These are phyloP conservation scores for Bacterosira constricta DNA, from an alignment of 108 stramenopile species.

Conservation along the genomic window DNA sequence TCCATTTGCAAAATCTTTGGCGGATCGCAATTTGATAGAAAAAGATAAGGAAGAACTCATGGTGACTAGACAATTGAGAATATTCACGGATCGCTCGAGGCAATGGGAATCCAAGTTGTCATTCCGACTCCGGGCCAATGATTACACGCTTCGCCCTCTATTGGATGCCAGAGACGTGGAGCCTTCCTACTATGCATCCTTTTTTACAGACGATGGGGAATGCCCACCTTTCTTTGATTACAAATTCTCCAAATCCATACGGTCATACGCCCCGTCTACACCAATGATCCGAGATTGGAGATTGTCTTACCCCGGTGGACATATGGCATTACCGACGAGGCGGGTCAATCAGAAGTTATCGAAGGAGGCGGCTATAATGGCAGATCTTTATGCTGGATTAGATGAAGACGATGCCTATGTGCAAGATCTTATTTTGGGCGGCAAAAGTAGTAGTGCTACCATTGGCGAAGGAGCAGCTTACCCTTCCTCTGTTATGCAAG, in stretches of 20 bases:
- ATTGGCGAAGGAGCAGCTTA: conserved; percentile 19
- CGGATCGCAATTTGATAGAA: conserved; percentile 39
- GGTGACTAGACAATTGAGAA: conserved; percentile 52
- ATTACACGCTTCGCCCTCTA: conserved; percentile 46
- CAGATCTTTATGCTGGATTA: conserved; percentile 51
- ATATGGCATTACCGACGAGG: not conserved
- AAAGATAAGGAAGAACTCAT: conserved; percentile 41
- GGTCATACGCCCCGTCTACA: conserved; percentile 60
- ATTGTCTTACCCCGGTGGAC: conserved; percentile 17
- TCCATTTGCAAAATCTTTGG: conserved; percentile 64
- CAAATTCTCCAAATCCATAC: conserved; percentile 36
- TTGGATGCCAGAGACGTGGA: conserved; percentile 65
- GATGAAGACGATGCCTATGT: conserved; percentile 44
- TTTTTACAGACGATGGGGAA: conserved; percentile 34
- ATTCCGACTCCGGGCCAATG: conserved; percentile 46
- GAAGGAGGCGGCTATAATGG: conserved; percentile 43
- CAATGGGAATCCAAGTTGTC: conserved; percentile 78
- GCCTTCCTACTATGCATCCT: conserved; percentile 51
- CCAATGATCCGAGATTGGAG: conserved; percentile 57
- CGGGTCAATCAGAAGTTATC: conserved; percentile 15
- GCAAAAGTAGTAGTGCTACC: not conserved
- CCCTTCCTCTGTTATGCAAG: not conserved
- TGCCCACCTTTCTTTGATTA: conserved; percentile 42
- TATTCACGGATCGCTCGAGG: conserved; percentile 67
- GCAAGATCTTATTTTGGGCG: conserved; percentile 44